These are phyloP conservation scores for Neopestalotiopsis sp. DNA, from an alignment of 2,329 filamentous ascomycete species.

Conservation along the genomic window DNA sequence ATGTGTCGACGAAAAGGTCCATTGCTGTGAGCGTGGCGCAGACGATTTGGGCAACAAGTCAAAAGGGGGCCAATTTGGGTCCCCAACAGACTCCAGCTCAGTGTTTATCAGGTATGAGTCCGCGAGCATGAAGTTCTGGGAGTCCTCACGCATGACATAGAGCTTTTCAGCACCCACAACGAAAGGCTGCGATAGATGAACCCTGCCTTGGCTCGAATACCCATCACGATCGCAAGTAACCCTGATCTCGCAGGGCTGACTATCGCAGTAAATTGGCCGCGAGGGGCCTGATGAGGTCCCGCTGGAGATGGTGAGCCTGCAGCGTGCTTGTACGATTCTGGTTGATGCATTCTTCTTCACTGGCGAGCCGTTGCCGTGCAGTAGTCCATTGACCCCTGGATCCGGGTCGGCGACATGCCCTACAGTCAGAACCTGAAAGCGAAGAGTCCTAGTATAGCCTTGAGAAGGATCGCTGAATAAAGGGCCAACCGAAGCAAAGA, in stretches of 20 bases:
- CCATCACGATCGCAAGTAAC: conserved; percentile 54
- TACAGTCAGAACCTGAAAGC: conserved; percentile 59
- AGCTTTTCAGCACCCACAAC: conserved; percentile 58
- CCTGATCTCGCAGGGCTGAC: conserved; percentile 58
- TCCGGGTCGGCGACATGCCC: conserved; percentile 53
- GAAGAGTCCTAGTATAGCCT: conserved; percentile 48
- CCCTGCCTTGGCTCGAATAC: conserved; percentile 51
- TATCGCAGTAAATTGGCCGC: conserved; percentile 58
- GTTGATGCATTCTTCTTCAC: conserved; percentile 40
- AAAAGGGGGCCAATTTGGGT: conserved; percentile 58
- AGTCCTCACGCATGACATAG: conserved; percentile 52
- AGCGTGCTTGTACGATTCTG: conserved; percentile 45
- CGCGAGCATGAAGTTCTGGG: conserved; percentile 52
- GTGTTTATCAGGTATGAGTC: conserved; percentile 56
- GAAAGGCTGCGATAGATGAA: conserved; percentile 56
- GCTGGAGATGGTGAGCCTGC: conserved; percentile 48
- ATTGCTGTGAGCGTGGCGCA: conserved; percentile 32
- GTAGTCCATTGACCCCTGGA: conserved; percentile 40
- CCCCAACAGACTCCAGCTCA: conserved; percentile 58
- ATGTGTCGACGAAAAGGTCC: conserved; percentile 34
- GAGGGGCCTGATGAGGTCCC: conserved; percentile 38
- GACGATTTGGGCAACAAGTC: conserved; percentile 41
- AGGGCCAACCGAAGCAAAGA: conserved; percentile 28
- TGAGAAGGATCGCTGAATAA: conserved; percentile 30
- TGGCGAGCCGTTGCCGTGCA: conserved; percentile 42